Conservation (phyloP, 176 grass and related monocot species). For the Eleusine coracana region DNA sequence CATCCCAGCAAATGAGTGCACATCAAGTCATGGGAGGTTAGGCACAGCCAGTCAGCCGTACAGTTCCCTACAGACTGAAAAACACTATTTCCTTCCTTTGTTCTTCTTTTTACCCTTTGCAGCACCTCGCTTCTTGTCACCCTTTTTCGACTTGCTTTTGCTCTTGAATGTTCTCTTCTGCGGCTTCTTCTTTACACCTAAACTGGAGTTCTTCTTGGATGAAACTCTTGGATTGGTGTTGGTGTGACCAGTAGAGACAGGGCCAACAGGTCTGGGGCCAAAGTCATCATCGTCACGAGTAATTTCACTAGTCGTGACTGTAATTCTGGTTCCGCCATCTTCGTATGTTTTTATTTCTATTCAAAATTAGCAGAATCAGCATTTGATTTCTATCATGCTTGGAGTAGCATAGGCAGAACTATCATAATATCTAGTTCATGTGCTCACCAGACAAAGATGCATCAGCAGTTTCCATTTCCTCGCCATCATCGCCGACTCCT, state of each 20-base stretch:
- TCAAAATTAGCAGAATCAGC: neutral
- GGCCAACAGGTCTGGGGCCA: slow-evolving; percentile 10
- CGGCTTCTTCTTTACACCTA: slow-evolving; percentile 72
- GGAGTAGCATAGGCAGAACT: slow-evolving; percentile 14
- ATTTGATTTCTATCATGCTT: slow-evolving; percentile 46
- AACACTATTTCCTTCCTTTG: slow-evolving; percentile 57
- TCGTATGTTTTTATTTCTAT: slow-evolving; percentile 87
- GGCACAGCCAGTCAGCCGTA: slow-evolving; percentile 9
- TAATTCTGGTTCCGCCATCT: slow-evolving; percentile 64
- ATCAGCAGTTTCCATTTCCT: slow-evolving; percentile 47
- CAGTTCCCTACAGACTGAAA: slow-evolving; percentile 17
- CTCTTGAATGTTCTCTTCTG: slow-evolving; percentile 61
- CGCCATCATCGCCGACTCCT: slow-evolving; percentile 37
- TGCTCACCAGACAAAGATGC: slow-evolving; percentile 60
- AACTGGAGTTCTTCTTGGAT: slow-evolving; percentile 52
- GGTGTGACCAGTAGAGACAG: slow-evolving; percentile 12
- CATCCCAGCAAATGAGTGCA: neutral
- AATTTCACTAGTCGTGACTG: slow-evolving; percentile 79
- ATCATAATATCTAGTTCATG: neutral
- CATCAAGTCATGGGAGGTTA: neutral
- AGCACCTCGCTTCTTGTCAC: slow-evolving; percentile 45
- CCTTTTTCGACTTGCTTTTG: slow-evolving; percentile 55
- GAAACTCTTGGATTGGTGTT: slow-evolving; percentile 42
- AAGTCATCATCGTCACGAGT: slow-evolving; percentile 44
- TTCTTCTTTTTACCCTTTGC: slow-evolving; percentile 54